These are phyloP conservation scores for Oemleria cerasiformis DNA, from an alignment of 306 rosid species.

Conservation along the genomic window DNA sequence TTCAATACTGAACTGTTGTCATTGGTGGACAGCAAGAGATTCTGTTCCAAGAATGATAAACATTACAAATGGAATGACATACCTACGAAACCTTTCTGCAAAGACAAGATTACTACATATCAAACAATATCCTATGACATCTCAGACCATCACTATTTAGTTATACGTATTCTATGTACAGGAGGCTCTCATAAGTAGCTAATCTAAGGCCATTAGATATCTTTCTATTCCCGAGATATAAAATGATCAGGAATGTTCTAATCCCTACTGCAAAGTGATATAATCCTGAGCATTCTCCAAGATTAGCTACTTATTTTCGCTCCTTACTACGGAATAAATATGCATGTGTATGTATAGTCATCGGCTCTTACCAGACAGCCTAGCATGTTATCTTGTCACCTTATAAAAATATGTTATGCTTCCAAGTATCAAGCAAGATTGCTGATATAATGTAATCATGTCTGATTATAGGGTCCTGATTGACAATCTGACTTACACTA, in stretches of 20 bases:
- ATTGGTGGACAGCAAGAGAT: conserved; percentile 80
- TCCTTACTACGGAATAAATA: not conserved
- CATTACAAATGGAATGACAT: conserved; percentile 40
- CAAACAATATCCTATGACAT: conserved; percentile 19
- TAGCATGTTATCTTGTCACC: not conserved
- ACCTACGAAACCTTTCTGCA: conserved; percentile 38
- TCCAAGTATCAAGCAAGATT: not conserved
- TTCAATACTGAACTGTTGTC: conserved; percentile 74
- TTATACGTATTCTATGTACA: not conserved
- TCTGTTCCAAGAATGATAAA: conserved; percentile 67
- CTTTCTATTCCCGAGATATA: not conserved
- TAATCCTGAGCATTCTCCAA: not conserved
- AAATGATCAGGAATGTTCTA: not conserved
- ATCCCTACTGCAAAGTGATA: not conserved
- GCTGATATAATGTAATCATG: not conserved
- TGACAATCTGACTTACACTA: not conserved
- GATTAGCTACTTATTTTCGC: not conserved
- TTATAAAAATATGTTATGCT: not conserved
- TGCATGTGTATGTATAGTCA: not conserved
- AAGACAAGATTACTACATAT: conserved; percentile 21
- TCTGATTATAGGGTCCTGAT: not conserved
- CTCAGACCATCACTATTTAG: conserved; percentile 5
- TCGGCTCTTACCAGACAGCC: not conserved
- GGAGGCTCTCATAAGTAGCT: not conserved
- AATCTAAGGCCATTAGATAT: not conserved